Evolutionary conservation across 768 basidiomycete species (phyloP), one percentile per base, ranked within the genome.

Genomic region (Boletus patriciae): DNA sequence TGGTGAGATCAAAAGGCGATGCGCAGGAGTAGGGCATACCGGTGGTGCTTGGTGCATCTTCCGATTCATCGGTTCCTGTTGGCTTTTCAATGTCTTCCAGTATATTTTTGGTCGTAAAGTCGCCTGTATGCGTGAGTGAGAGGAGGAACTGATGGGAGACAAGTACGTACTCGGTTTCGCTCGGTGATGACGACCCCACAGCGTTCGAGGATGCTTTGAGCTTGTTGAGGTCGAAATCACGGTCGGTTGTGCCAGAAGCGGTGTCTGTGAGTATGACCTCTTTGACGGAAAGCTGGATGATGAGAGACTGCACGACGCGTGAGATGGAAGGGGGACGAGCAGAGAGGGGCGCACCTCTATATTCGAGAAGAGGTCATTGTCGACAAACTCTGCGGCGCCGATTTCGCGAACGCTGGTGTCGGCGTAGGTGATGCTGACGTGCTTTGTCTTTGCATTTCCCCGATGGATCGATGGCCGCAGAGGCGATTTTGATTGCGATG

Each of bases 271-370:
- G 79, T 41, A 98, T 77, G 52, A 98, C 94, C 72, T 99, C 97
- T 70, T 98, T 98, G n/a, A 94, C 92, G 0, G 93, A 94, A 3
- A 98, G 82, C 70, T 99, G 97, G 57, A 98, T 98, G 36, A 98
- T 76, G 34, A 98, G 81, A 2, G 94, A 94, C 96, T 98, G 65
- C 34, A 27, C 13, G 41, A 55, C 46, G 19, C 27, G 52, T 59
- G 34, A 58, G 44, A 33, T 9, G 1, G 25, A n/a, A 29, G 38
- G 18, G 53, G 27, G 13, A 34, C 23, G 21, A 36, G 46, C 21
- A 52, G 23, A 42, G 16, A 50, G n/a, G 18, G 15, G 53, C 74
- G 41, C 57, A 93, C 96, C 80, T 99, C 96, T 4, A 89, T 87
- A 65, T 98, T 99, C 1, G 93, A 94, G 72, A 95, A 98, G 16